These are phyloP conservation scores for Cordyceps fumosorosea DNA, from an alignment of 2,329 filamentous ascomycete species.

Conservation along the genomic window DNA sequence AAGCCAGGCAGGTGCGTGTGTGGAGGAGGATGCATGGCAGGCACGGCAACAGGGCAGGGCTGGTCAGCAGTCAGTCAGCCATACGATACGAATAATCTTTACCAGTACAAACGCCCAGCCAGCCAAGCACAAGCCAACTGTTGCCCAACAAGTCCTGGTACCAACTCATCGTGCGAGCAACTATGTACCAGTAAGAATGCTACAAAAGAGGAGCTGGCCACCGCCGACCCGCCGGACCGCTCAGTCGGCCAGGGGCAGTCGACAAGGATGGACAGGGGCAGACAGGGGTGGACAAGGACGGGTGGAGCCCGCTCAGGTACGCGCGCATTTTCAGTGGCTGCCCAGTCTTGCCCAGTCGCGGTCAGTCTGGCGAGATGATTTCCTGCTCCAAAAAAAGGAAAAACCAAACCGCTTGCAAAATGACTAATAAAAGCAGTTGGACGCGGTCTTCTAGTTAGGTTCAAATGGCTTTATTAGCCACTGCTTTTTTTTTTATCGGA, in stretches of 20 bases:
- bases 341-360: neutral
- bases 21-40: neutral
- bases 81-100: too few relatives aligned
- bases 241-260: neutral
- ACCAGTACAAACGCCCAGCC: too few relatives aligned
- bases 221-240: neutral
- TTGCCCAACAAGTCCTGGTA: neutral
- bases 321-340: neutral
- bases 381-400: neutral
- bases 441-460: too few relatives aligned
- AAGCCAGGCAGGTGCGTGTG: neutral
- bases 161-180: neutral
- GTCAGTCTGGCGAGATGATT: neutral
- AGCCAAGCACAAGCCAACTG: neutral
- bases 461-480: too few relatives aligned
- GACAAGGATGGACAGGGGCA: too few relatives aligned
- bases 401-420: neutral
- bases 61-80: too few relatives aligned
- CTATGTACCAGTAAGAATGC: neutral
- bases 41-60: neutral
- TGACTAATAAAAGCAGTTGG: neutral
- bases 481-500: too few relatives aligned
- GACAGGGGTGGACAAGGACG: neutral
- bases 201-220: neutral
- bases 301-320: neutral